These are phyloP conservation scores for Nannochloropsis salina DNA, from an alignment of 108 stramenopile genomes.

Conservation along the genomic window DNA sequence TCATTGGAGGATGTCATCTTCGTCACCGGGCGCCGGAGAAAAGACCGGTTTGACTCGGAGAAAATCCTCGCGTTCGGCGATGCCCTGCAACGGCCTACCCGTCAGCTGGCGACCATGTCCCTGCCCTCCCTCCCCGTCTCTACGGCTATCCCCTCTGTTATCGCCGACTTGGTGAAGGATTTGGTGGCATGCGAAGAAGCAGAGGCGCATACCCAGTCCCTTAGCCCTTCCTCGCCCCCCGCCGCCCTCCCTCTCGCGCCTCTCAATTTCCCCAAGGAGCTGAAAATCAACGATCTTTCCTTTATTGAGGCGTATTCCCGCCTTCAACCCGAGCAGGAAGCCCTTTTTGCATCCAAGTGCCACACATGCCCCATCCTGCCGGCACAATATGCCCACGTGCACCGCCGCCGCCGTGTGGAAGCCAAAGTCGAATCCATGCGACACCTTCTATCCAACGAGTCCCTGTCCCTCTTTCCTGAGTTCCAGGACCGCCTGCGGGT, in stretches of 20 bases:
- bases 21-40: neutral
- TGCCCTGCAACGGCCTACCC: neutral
- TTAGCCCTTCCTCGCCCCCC: neutral
- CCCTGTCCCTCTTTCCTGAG: slow-evolving; percentile 81
- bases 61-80: neutral
- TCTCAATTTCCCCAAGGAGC: slow-evolving; percentile 27
- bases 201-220: neutral
- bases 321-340: slow-evolving; percentile 11
- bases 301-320: slow-evolving; percentile 23
- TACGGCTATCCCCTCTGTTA: neutral
- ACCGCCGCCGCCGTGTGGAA: slow-evolving; percentile 28
- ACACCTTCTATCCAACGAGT: slow-evolving; percentile 44
- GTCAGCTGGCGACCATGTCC: neutral
- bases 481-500: slow-evolving; percentile 75
- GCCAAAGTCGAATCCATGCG: slow-evolving; percentile 35
- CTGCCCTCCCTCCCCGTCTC: neutral
- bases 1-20: neutral
- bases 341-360: slow-evolving; percentile 21
- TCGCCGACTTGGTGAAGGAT: neutral
- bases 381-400: slow-evolving; percentile 29
- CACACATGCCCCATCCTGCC: slow-evolving; percentile 38
- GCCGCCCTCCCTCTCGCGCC: slow-evolving; percentile 22
- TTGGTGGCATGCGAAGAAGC: neutral
- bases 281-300: slow-evolving; percentile 28
- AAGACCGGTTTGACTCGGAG: neutral